Conservation (phyloP, 345 rosid species). For the Limnanthes douglasii region DNA sequence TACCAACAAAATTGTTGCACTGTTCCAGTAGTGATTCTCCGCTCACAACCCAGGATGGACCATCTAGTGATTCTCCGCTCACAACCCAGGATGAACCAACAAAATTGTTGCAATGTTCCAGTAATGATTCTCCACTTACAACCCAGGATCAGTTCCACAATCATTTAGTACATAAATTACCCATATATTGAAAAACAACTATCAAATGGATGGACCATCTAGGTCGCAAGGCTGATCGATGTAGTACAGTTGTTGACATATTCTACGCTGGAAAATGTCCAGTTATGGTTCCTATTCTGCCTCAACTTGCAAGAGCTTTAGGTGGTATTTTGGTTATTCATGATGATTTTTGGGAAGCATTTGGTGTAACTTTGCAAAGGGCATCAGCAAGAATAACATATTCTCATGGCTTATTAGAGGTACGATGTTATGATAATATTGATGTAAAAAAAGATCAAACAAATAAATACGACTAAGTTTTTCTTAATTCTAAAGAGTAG, state of each 20-base stretch:
- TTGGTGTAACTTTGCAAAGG: constrained; percentile 63
- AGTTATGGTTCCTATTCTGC: constrained; percentile 43
- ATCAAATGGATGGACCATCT: constrained; percentile 52
- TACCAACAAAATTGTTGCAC: too few relatives aligned
- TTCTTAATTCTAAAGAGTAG: too few relatives aligned
- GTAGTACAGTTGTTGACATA: constrained; percentile 49
- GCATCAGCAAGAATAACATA: too few relatives aligned
- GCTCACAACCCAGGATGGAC: too few relatives aligned
- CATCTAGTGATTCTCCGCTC: too few relatives aligned
- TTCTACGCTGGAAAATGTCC: constrained; percentile 79
- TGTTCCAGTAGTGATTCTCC: too few relatives aligned
- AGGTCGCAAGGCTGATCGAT: constrained; percentile 38
- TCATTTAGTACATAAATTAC: constrained; percentile 48
- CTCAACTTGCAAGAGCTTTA: constrained; percentile 62
- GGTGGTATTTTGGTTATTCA: constrained; percentile 68
- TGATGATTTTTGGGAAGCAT: constrained; percentile 76
- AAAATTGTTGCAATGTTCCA: too few relatives aligned
- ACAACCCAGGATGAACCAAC: too few relatives aligned
- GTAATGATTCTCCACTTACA: too few relatives aligned
- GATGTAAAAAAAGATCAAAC: too few relatives aligned
- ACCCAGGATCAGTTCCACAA: constrained; percentile 63
- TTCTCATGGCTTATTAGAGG: too few relatives aligned
- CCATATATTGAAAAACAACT: constrained; percentile 50
- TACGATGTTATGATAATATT: constrained; percentile 62
- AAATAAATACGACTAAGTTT: too few relatives aligned